Evolutionary conservation across 2,329 filamentous ascomycete genomes (phyloP).

Genomic region (Botrytis elliptica): DNA sequence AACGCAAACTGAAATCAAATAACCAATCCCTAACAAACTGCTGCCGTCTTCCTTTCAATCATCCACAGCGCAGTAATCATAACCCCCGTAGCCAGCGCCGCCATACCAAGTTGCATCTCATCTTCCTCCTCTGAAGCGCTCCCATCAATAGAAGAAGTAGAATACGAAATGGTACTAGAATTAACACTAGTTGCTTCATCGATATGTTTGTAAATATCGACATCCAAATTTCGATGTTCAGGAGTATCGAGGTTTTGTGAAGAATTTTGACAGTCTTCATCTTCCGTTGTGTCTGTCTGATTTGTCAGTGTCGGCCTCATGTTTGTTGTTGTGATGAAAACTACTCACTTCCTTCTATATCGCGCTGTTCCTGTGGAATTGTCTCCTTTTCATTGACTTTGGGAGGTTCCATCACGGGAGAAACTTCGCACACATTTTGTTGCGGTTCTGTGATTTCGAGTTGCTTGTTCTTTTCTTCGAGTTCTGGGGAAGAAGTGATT

Average conservation of each 20-base stretch:
- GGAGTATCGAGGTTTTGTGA: neutral
- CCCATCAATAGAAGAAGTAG: neutral
- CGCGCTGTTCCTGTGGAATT: neutral
- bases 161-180: neutral
- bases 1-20: neutral
- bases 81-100: neutral
- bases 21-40: rapidly evolving
- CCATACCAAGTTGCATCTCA: neutral
- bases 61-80: neutral
- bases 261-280: neutral
- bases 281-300: neutral
- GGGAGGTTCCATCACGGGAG: neutral
- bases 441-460: neutral
- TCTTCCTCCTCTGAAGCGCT: neutral
- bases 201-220: rapidly evolving
- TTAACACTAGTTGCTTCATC: neutral
- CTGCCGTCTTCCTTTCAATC: neutral
- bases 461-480: neutral
- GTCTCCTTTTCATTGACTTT: rapidly evolving
- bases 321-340: no score
- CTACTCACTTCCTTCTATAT: neutral
- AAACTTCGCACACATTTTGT: no score
- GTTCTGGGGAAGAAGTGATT: rapidly evolving
- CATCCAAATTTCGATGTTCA: neutral
- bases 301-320: no score